Evolutionary conservation across 306 rosid species (phyloP).

Genomic region (Rosa multiflora): DNA sequence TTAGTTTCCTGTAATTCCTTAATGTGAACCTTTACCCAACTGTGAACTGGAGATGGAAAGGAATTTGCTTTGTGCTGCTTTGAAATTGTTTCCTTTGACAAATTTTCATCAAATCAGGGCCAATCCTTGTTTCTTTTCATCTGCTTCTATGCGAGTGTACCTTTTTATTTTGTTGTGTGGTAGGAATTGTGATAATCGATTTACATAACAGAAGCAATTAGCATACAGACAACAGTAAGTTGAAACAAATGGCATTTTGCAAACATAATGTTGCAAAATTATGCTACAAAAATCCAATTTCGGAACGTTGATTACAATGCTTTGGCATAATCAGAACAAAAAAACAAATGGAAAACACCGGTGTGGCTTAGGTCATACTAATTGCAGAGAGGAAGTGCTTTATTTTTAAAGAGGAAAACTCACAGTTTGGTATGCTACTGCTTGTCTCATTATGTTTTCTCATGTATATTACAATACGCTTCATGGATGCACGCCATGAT

Average conservation of each 20-base stretch:
- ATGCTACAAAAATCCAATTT: background rate
- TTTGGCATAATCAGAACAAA: background rate
- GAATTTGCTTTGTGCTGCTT: background rate
- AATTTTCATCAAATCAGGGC: background rate
- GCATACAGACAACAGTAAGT: background rate
- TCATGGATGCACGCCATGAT: background rate
- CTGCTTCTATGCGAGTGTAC: background rate
- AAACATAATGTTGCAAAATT: background rate
- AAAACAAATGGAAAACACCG: conserved; percentile 4
- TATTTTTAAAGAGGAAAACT: background rate
- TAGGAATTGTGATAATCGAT: background rate
- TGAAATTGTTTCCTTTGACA: background rate
- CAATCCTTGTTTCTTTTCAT: background rate
- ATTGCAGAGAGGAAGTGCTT: background rate
- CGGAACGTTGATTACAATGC: background rate
- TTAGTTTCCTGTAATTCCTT: background rate
- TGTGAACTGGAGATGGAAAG: background rate
- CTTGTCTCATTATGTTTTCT: conserved; percentile 10
- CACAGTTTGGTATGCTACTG: background rate
- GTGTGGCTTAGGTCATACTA: background rate
- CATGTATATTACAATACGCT: background rate
- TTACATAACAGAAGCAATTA: background rate
- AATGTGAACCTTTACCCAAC: background rate
- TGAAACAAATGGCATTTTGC: background rate
- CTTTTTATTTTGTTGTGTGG: background rate